Conservation (phyloP, 257 asterid genomes). For the Plantago major region DNA sequence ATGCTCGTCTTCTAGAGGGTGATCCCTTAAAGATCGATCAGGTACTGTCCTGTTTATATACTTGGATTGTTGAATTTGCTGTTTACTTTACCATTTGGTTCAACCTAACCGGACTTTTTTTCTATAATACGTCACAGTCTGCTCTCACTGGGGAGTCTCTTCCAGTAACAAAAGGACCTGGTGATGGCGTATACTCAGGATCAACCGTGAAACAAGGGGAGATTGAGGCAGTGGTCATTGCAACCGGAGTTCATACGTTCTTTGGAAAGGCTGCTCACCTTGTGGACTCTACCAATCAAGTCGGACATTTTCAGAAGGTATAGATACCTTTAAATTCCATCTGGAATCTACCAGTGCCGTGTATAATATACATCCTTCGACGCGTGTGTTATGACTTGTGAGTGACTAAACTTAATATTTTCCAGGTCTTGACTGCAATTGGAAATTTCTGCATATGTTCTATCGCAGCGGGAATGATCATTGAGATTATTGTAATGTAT, state of each 20-base stretch:
- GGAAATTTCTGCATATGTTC: slow-evolving; percentile 44
- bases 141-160: slow-evolving; percentile 50
- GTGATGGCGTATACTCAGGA: slow-evolving; percentile 42
- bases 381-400: too few species aligned
- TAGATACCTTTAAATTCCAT: not conserved
- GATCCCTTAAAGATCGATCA: slow-evolving; percentile 48
- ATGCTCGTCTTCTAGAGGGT: slow-evolving; percentile 46
- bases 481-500: slow-evolving; percentile 41
- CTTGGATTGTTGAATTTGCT: not conserved
- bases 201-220: slow-evolving; percentile 53
- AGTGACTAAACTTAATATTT: too few species aligned
- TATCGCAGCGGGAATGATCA: slow-evolving; percentile 37
- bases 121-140: slow-evolving; percentile 27
- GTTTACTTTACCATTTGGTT: not conserved
- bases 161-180: slow-evolving; percentile 36
- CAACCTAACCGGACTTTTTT: not conserved
- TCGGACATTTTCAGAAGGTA: slow-evolving; percentile 48
- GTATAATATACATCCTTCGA: too few species aligned
- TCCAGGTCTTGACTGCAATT: slow-evolving; percentile 42
- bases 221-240: slow-evolving; percentile 45
- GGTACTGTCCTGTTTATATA: slow-evolving; percentile 15
- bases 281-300: slow-evolving; percentile 44
- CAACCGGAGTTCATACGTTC: slow-evolving; percentile 46
- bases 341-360: too few species aligned
- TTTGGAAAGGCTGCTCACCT: slow-evolving; percentile 55